These are phyloP conservation scores for Pseudogymnoascus sp. DNA, from an alignment of 2,329 filamentous ascomycete genomes.

Conservation along the genomic window DNA sequence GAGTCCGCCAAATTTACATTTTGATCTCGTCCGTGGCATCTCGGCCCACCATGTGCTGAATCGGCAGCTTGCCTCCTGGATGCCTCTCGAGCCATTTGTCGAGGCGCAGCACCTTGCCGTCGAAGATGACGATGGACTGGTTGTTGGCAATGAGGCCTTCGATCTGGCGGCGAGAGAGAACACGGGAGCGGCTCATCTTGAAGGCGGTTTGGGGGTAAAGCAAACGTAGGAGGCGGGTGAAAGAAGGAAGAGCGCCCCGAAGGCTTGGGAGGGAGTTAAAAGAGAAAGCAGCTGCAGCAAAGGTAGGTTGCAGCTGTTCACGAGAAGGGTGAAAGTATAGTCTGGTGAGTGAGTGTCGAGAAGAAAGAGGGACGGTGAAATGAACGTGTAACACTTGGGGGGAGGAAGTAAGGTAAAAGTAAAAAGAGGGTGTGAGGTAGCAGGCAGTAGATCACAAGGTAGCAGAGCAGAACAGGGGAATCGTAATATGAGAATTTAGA, in stretches of 20 bases:
- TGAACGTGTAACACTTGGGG: slow-evolving; percentile 3
- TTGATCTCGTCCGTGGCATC: slow-evolving; percentile 93
- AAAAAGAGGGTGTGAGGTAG: slow-evolving; percentile 2
- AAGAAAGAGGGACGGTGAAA: neutral
- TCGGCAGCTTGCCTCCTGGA: slow-evolving; percentile 84
- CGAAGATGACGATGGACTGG: slow-evolving; percentile 68
- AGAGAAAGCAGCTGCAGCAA: neutral
- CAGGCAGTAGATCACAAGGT: slow-evolving; percentile 1
- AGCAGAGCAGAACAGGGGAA: neutral
- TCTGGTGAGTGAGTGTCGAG: neutral
- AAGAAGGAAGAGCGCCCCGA: neutral
- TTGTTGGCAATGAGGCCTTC: slow-evolving; percentile 80
- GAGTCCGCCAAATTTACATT: slow-evolving; percentile 49
- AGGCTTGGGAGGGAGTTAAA: neutral
- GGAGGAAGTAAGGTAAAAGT: slow-evolving; percentile 2
- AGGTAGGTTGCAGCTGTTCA: neutral
- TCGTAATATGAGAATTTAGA: slow-evolving; percentile 5
- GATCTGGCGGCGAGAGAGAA: slow-evolving; percentile 54
- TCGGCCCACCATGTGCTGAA: slow-evolving; percentile 85
- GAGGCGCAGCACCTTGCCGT: slow-evolving; percentile 73
- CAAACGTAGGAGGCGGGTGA: neutral
- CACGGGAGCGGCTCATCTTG: slow-evolving; percentile 15
- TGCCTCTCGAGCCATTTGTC: slow-evolving; percentile 86
- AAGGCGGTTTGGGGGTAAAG: neutral
- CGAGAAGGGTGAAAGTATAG: neutral